Base-by-base conservation (phyloP, 306 rosid species). In the Pyrus betulifolia region DNA sequence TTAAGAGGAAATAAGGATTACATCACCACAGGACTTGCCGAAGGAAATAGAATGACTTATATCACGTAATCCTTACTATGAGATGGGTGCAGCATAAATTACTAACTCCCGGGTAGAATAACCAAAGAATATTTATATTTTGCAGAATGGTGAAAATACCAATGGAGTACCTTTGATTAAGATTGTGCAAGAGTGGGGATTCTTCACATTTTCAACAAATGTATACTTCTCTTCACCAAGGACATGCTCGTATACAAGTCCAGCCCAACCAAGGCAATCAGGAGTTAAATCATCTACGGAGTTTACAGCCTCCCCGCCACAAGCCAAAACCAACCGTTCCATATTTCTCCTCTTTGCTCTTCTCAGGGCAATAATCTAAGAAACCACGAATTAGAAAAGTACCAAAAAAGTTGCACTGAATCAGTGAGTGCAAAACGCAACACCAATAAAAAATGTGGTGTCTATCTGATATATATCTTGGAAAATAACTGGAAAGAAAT, bases 261-360 rank as follows among this genome's bases (percentile, higher is more conserved):
- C 99, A 74, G 99, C 99, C 99, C 97, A 95, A 66, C 99, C 99
- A 80, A 95, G 92, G 82, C 91, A 89, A 72, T 92, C 93, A 55
- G 90, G 89, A 83, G 97, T 88, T 79, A 95, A 84, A 87, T 89
- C 97, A 83, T 92, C 93, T 10, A 95, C 97, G 46, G 97, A 92
- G 86, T 95, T 90, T 33, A 95, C 84, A 6, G 97, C 97, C 87
- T 95, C 99, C 22, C 99, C 99, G 65, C 99, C 99, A 84, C 99
- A 95, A 70, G 97, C 96, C 87, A 95, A 84, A 82, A 95, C 97
- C 93, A 95, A 81, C 44, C 99, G 85, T 80, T 95, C 99, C 99
- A 95, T 95, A 84, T 95, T 95, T 86, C 99, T 95, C 82, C 92
- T 92, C 90, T 95, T 95, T n/a, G 99, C 99, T 84, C 99, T 89